Evolutionary conservation across 163 green algal species (phyloP), one percentile per base, ranked within the genome.

Genomic region (Scenedesmus sp.): DNA sequence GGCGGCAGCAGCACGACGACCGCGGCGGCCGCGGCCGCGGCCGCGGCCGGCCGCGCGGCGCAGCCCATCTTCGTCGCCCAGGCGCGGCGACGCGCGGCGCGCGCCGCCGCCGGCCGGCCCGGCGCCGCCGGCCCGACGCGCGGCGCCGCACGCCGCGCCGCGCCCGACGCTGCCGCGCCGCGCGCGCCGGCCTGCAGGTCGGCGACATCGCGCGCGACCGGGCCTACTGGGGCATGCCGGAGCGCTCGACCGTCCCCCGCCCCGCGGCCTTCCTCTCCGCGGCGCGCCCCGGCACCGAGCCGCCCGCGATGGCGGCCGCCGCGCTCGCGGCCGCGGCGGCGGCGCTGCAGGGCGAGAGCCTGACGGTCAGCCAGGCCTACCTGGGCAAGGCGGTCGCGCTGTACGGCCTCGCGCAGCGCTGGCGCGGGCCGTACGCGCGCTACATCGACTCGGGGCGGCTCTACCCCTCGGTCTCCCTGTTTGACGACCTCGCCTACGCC

Each of bases 151-250:
- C n/a, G n/a, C n/a, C n/a, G n/a, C n/a, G n/a, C n/a, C n/a, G n/a
- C n/a, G n/a, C n/a, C n/a, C n/a, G n/a, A n/a, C n/a, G n/a, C n/a
- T n/a, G n/a, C n/a, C n/a, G n/a, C n/a, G n/a, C n/a, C n/a, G n/a
- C n/a, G n/a, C n/a, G n/a, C n/a, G n/a, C n/a, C n/a, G n/a, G n/a
- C n/a, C 4, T 22, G 1, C 63, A 82, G 75, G 63, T 82, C 53
- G 75, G 75, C 42, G 63, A 82, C 31, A 45, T 82, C 14, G 45
- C 63, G 10, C 36, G 39, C n/a, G 75, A 82, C 53, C 75, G 75
- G 20, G 22, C 26, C 5, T 82, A 76, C 63, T 82, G 75, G 75
- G 75, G 75, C 31, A 26, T n/a, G 4, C 75, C 75, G 15, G 75
- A 82, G 42, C 33, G 28, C 3, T 26, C 63, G 36, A 77, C 42